Percentiles rank a stretch among this genome's conserved stretches.
Conservation (phyloP, 257 asterid genomes). For the Solanum bulbocastanum region DNA sequence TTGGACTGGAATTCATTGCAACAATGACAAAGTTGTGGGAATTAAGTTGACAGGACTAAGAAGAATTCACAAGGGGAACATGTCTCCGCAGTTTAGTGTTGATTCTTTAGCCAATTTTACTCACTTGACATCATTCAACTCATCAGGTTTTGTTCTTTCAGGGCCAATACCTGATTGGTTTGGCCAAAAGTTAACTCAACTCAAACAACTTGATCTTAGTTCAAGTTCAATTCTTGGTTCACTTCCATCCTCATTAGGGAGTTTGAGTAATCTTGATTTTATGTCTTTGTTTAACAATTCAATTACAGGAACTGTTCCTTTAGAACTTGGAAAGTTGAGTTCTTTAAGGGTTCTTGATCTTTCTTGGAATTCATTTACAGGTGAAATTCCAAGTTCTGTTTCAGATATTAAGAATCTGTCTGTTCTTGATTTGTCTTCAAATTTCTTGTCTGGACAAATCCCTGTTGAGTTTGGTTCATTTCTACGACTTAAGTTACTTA, state of each 20-base stretch:
- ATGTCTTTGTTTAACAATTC: constrained; percentile 41
- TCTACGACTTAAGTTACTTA: constrained; percentile 27
- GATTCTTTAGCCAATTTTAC: constrained; percentile 42
- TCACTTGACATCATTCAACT: constrained; percentile 28
- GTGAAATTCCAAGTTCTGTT: constrained; percentile 43
- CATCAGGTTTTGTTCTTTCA: constrained; percentile 46
- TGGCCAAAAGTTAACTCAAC: constrained; percentile 30
- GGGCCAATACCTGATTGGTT: constrained; percentile 67
- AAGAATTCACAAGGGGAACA: constrained; percentile 28
- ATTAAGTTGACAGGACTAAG: constrained; percentile 39
- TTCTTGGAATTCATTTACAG: constrained; percentile 45
- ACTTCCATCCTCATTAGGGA: constrained; percentile 47
- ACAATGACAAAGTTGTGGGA: constrained; percentile 27
- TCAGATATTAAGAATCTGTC: constrained; percentile 40
- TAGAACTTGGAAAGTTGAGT: constrained; percentile 28
- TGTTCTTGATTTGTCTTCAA: constrained; percentile 47
- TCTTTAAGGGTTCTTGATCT: constrained; percentile 41
- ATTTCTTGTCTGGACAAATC: constrained; percentile 41
- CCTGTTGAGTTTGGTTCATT: constrained; percentile 34
- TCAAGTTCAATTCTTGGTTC: constrained; percentile 52
- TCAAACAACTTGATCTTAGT: constrained; percentile 61
- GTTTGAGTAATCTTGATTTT: constrained; percentile 19
- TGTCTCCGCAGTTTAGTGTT: constrained; percentile 32
- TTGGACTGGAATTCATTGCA: constrained; percentile 65
- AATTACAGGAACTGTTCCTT: constrained; percentile 53